These are phyloP conservation scores for Solanum arcanum DNA, from an alignment of 257 asterid genomes.

Conservation along the genomic window DNA sequence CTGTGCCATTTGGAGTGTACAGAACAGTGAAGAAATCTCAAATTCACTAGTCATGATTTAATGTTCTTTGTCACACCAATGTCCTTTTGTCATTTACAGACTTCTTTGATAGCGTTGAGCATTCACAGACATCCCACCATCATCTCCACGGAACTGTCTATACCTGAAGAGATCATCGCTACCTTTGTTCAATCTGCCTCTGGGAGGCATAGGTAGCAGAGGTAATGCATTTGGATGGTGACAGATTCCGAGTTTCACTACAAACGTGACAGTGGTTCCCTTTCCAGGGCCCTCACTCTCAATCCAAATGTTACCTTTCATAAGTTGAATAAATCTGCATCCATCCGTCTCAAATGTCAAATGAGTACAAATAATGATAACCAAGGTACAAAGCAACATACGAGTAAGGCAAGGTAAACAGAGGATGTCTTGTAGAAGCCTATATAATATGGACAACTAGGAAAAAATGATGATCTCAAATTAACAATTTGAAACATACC, in stretches of 20 bases:
- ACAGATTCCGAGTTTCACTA: constrained; percentile 32
- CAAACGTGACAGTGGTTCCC: constrained; percentile 42
- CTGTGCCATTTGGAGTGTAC: background rate
- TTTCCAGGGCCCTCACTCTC: constrained; percentile 55
- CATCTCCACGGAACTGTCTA: constrained; percentile 14
- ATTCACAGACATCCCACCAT: background rate
- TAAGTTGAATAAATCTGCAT: constrained; percentile 45
- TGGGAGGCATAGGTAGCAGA: background rate
- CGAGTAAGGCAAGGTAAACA: background rate
- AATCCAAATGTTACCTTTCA: constrained; percentile 61
- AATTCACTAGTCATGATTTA: background rate
- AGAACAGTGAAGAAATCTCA: background rate
- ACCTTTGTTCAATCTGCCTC: constrained; percentile 13
- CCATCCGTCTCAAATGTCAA: background rate
- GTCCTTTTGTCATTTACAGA: background rate
- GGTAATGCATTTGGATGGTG: constrained; percentile 11
- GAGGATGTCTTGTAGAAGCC: background rate
- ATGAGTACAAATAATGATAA: background rate
- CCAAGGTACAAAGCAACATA: background rate
- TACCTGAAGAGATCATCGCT: constrained; percentile 16
- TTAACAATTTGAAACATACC: constrained; percentile 22
- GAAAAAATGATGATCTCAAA: background rate
- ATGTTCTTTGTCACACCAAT: too few species aligned
- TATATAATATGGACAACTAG: background rate
- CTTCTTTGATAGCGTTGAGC: constrained; percentile 7